phyloP scores from a whole-genome alignment of 2,329 filamentous ascomycete species.

The Penicillium expansum region DNA sequence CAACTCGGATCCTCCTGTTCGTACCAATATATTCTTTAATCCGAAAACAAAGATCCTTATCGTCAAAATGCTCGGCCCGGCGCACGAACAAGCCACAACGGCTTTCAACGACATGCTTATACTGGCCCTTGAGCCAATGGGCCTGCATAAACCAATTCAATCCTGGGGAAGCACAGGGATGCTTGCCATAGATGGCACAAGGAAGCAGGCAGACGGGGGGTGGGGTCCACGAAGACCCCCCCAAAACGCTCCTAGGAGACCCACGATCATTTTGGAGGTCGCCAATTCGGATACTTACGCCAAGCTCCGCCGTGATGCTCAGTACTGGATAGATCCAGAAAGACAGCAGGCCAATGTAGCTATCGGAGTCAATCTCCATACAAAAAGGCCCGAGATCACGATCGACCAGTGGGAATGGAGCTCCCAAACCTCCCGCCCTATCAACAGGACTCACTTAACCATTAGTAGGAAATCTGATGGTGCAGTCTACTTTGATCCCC shows the following conservation, averaged over 20 bases:
- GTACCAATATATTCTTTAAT: not conserved
- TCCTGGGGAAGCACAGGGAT: not conserved
- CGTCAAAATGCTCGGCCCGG: not conserved
- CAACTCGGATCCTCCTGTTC: not conserved
- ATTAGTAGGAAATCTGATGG: not conserved
- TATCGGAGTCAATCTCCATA: not conserved
- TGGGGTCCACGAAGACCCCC: not conserved
- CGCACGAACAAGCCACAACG: not conserved
- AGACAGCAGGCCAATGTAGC: not conserved
- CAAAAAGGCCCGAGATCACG: not conserved
- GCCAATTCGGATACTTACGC: not conserved
- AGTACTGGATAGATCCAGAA: constrained; percentile 2
- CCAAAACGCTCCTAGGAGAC: not conserved
- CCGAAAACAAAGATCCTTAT: constrained; percentile 1
- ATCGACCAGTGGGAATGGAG: constrained; percentile 3
- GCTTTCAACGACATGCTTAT: not conserved
- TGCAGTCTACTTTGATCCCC: not conserved
- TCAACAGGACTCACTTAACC: not conserved
- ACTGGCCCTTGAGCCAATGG: not conserved
- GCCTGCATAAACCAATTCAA: not conserved
- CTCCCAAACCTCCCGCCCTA: not conserved
- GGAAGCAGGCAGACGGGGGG: not conserved
- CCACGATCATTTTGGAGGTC: not conserved
- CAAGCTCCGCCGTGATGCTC: not conserved
- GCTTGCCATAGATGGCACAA: constrained; percentile 1